These are phyloP conservation scores for Botryotinia calthae DNA, from an alignment of 2,329 filamentous ascomycete genomes.

Conservation along the genomic window DNA sequence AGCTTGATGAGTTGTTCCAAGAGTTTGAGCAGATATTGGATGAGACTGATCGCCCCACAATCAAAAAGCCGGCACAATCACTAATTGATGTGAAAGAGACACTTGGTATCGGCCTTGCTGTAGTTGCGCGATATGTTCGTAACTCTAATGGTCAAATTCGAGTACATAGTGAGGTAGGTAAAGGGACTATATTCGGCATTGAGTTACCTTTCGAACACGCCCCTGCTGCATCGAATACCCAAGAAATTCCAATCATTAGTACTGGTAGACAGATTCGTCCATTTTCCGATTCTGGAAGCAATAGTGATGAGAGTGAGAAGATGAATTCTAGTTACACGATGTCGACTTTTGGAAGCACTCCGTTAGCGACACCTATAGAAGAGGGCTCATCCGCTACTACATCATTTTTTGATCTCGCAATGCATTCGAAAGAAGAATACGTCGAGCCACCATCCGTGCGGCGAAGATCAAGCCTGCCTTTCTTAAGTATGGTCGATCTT, in stretches of 20 bases:
- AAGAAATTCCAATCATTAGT: background rate
- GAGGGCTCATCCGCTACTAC: conserved; percentile 1
- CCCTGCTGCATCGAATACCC: background rate
- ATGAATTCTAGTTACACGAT: background rate
- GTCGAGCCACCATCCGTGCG: background rate
- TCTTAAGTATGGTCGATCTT: background rate
- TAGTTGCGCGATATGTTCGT: conserved; percentile 30
- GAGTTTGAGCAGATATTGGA: conserved; percentile 58
- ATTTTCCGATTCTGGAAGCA: background rate
- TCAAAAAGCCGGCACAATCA: background rate
- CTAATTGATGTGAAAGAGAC: conserved; percentile 16
- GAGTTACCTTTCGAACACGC: conserved; percentile 31
- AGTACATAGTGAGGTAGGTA: conserved; percentile 26
- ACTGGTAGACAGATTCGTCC: background rate
- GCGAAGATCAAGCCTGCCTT: background rate
- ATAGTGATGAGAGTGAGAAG: conserved; percentile 1
- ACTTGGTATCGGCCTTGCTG: conserved; percentile 32
- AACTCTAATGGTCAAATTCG: conserved; percentile 30
- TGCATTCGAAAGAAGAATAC: background rate
- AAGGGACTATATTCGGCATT: conserved; percentile 30
- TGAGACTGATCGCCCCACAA: conserved; percentile 41
- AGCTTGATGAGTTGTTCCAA: conserved; percentile 55
- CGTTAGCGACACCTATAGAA: conserved; percentile 3
- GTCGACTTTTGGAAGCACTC: conserved; percentile 1
- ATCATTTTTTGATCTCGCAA: conserved; percentile 10